Evolutionary conservation across 1,139 yeast genomes (phyloP).

Genomic region (Candida buenavistaensis): DNA sequence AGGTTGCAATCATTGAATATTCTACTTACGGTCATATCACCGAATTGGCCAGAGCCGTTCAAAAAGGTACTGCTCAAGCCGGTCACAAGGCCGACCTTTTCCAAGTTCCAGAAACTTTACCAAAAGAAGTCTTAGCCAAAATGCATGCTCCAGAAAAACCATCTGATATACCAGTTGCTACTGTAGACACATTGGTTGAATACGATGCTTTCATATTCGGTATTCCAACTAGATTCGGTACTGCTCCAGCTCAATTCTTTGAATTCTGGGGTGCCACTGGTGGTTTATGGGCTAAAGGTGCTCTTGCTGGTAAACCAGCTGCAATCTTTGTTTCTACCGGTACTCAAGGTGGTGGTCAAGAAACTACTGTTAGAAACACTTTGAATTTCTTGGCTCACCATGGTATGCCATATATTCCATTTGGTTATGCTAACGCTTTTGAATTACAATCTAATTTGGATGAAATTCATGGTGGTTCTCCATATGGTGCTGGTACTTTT

Average conservation of each 20-base stretch:
- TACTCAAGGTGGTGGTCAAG: slow-evolving; percentile 50
- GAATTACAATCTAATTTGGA: slow-evolving; percentile 30
- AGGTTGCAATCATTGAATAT: slow-evolving; percentile 55
- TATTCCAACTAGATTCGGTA: slow-evolving; percentile 53
- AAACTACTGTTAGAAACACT: slow-evolving; percentile 38
- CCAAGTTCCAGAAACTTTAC: slow-evolving; percentile 51
- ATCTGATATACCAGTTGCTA: slow-evolving; percentile 38
- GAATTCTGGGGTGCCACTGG: slow-evolving; percentile 49
- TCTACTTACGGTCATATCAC: slow-evolving; percentile 65
- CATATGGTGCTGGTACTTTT: slow-evolving; percentile 53
- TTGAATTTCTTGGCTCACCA: slow-evolving; percentile 46
- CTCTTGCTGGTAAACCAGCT: slow-evolving; percentile 47
- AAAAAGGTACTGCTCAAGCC: slow-evolving; percentile 41
- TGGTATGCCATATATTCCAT: slow-evolving; percentile 51
- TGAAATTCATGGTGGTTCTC: slow-evolving; percentile 48
- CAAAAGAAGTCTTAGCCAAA: slow-evolving; percentile 36
- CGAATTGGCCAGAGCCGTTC: slow-evolving; percentile 44
- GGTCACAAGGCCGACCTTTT: slow-evolving; percentile 41
- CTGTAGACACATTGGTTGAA: slow-evolving; percentile 32
- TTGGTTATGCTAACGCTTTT: slow-evolving; percentile 43
- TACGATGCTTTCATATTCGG: slow-evolving; percentile 54
- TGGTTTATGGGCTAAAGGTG: slow-evolving; percentile 52
- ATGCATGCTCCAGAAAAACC: slow-evolving; percentile 45
- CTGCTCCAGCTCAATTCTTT: slow-evolving; percentile 45
- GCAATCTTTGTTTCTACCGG: slow-evolving; percentile 49